Percentiles rank a stretch among this genome's conserved stretches.
phyloP scores from a whole-genome alignment of 2,329 filamentous ascomycete species.

The Aspergillus fijiensis region DNA sequence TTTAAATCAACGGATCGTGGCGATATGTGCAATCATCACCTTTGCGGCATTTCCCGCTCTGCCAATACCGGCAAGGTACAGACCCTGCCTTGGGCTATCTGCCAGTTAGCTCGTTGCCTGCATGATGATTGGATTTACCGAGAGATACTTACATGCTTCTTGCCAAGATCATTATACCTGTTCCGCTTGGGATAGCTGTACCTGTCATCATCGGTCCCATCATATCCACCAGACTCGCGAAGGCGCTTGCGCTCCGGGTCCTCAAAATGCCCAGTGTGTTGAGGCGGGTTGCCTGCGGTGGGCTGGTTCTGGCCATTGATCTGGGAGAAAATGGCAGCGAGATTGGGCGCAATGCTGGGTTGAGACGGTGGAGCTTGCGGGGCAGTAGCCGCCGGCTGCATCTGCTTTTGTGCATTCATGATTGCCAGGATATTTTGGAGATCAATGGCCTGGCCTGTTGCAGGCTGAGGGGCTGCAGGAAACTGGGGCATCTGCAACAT shows the following conservation, averaged over 20 bases:
- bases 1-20: conserved; percentile 38
- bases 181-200: conserved; percentile 37
- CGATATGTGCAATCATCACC: conserved; percentile 53
- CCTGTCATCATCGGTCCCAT: conserved; percentile 32
- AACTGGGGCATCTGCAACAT: conserved; percentile 32
- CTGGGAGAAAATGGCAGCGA: conserved; percentile 38
- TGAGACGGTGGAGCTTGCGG: conserved; percentile 29
- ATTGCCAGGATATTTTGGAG: conserved; percentile 41
- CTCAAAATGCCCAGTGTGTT: conserved; percentile 32
- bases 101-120: conserved; percentile 13
- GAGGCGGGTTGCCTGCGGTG: conserved; percentile 8
- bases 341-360: conserved; percentile 31
- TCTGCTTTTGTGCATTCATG: conserved; percentile 39
- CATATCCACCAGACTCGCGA: conserved; percentile 35
- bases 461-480: conserved; percentile 23
- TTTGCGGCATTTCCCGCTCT: conserved; percentile 55
- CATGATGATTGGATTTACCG: background rate
- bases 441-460: conserved; percentile 32
- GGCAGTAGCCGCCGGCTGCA: conserved; percentile 31
- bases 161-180: conserved; percentile 34
- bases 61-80: conserved; percentile 54
- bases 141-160: conserved; percentile 37
- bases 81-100: conserved; percentile 44
- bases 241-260: conserved; percentile 44
- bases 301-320: conserved; percentile 29